These are phyloP conservation scores for Populus alba DNA, from an alignment of 345 rosid species.

Conservation along the genomic window DNA sequence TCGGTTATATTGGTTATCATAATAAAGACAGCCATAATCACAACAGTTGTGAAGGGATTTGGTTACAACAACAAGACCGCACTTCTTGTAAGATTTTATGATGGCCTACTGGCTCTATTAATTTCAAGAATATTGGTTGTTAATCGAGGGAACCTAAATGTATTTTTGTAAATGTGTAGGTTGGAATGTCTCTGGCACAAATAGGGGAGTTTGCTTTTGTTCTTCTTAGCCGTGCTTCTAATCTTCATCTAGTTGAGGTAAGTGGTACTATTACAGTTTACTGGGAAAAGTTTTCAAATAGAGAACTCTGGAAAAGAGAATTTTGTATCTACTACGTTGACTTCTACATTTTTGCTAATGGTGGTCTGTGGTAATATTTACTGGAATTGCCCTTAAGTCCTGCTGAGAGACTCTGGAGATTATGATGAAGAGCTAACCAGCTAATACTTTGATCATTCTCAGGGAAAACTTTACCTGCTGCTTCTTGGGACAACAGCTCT, in stretches of 20 bases:
- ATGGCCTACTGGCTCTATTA: background rate
- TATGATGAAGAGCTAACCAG: background rate
- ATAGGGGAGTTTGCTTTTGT: conserved; percentile 98
- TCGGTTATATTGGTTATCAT: conserved; percentile 76
- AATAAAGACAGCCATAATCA: conserved; percentile 65
- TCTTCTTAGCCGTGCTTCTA: conserved; percentile 94
- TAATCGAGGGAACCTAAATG: background rate
- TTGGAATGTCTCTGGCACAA: conserved; percentile 93
- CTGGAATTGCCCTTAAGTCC: background rate
- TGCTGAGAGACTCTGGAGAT: background rate
- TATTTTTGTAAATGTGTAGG: conserved; percentile 37
- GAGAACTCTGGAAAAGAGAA: background rate
- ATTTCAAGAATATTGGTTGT: background rate
- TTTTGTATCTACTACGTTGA: background rate
- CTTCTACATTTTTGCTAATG: no score
- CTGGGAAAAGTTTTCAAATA: background rate
- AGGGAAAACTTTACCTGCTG: conserved; percentile 83
- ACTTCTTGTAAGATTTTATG: conserved; percentile 59
- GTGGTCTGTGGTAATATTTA: background rate
- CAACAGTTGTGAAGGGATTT: conserved; percentile 72
- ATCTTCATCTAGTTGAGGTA: conserved; percentile 94
- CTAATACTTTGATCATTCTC: conserved; percentile 24
- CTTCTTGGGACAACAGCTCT: conserved; percentile 96
- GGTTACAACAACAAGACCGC: conserved; percentile 87
- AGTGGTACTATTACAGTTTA: conserved; percentile 21